Evolutionary conservation across 345 rosid species (phyloP), one percentile per base, ranked within the genome.

Genomic region (Salix dunnii): DNA sequence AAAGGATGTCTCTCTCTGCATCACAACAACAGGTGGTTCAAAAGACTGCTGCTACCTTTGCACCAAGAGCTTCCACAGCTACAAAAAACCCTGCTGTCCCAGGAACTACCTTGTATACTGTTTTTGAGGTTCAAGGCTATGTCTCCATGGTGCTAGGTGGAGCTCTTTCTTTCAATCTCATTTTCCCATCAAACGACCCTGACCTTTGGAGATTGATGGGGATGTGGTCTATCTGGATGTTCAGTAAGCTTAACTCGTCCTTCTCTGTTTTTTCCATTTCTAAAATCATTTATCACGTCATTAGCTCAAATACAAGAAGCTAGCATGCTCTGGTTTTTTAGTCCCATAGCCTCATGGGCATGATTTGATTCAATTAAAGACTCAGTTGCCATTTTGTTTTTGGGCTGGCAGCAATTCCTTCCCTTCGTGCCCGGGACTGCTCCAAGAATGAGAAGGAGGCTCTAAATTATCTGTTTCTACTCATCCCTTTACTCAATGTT

Each of bases 221-320:
- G 38, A 95, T 95, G 99, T 95, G 99, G 99, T 95, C 99, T 30
- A 93, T 95, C 76, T 91, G 99, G 99, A 91, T 95, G 97, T 95
- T 95, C 89, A 91, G 98, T 92, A 84, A 87, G 97, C 87, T 65
- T 0, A 18, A 16, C 3, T 23, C 30, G 18, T n/a, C n/a, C n/a
- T 72, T 43, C 27, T 64, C 28, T 42, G 7, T 35, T 66, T 30
- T 14, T 66, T 66, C 35, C 69, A 62, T 21, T 66, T 16, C n/a
- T 16, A 5, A 30, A 28, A 17, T 16, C 17, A 31, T 30, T 30
- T 28, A 33, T 33, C 14, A 18, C 8, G 16, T 33, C 5, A 16
- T 31, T 66, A 21, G 49, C 49, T 46, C 49, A 46, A 46, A 46
- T 13, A 46, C 49, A 13, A 46, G 17, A 46, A 3, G 49, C 49